phyloP scores from a whole-genome alignment of 192 early-diverging fungal genomes.

The Dimargaris cristalligena region DNA sequence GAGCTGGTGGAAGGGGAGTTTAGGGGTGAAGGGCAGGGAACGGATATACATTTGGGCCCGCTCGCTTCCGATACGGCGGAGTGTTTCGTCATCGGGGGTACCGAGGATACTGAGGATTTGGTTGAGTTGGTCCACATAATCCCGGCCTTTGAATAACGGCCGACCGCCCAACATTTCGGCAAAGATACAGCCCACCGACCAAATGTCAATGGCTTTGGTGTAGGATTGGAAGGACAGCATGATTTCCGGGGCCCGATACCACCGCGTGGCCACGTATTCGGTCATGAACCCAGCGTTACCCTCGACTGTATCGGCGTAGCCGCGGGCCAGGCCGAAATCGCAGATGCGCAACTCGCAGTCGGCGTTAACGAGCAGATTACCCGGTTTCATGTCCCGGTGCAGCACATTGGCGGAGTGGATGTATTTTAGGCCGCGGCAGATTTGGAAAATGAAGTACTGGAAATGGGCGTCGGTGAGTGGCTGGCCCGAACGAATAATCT shows the following conservation, averaged over 20 bases:
- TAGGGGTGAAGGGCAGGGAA: slow-evolving; percentile 72
- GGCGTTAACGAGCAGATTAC: slow-evolving; percentile 76
- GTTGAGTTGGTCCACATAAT: slow-evolving; percentile 97
- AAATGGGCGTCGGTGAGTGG: slow-evolving; percentile 88
- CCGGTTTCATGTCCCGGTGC: slow-evolving; percentile 96
- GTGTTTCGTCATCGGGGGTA: slow-evolving; percentile 82
- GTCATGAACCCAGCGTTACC: slow-evolving; percentile 90
- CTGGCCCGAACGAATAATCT: slow-evolving; percentile 88
- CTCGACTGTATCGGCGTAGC: slow-evolving; percentile 64
- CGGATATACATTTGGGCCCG: slow-evolving; percentile 93
- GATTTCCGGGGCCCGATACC: slow-evolving; percentile 98
- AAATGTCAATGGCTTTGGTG: slow-evolving; percentile 99
- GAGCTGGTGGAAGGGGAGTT: slow-evolving; percentile 68
- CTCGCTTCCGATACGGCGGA: slow-evolving; percentile 78
- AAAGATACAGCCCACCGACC: slow-evolving; percentile 98
- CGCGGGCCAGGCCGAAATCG: slow-evolving; percentile 97
- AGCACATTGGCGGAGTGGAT: slow-evolving; percentile 97
- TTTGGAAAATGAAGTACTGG: slow-evolving; percentile 99
- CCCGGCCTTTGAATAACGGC: slow-evolving; percentile 90
- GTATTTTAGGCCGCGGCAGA: slow-evolving; percentile 89
- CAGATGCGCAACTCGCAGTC: slow-evolving; percentile 92
- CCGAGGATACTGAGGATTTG: slow-evolving; percentile 90
- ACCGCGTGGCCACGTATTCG: slow-evolving; percentile 99
- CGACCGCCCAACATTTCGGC: slow-evolving; percentile 87
- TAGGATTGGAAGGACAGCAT: slow-evolving; percentile 95